Percentiles rank a stretch among this genome's conserved stretches.
Conservation (phyloP, 345 rosid genomes). For the Citrus australasica region DNA sequence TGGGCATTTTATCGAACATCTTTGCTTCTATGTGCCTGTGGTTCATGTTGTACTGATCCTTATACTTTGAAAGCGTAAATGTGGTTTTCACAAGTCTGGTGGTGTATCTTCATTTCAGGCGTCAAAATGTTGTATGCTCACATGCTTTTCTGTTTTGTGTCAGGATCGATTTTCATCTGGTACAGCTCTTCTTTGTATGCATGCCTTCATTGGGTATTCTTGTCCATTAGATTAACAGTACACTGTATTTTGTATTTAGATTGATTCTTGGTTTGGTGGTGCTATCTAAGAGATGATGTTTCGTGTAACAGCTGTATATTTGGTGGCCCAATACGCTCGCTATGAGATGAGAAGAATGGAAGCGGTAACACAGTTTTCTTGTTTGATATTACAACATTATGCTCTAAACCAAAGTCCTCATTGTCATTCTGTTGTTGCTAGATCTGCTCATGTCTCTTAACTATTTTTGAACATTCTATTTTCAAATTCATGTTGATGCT, state of each 20-base stretch:
- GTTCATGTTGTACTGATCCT: too few relatives aligned
- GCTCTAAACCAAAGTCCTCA: background rate
- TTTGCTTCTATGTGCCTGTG: background rate
- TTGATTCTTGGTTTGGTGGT: constrained; percentile 11
- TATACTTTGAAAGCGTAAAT: too few relatives aligned
- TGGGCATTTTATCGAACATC: constrained; percentile 31
- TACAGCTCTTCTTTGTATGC: constrained; percentile 89
- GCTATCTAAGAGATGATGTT: constrained; percentile 23
- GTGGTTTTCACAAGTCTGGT: background rate
- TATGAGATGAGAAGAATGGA: constrained; percentile 82
- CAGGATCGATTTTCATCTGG: constrained; percentile 94
- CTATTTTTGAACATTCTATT: background rate
- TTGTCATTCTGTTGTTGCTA: background rate
- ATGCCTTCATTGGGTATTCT: constrained; percentile 84
- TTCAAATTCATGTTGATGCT: background rate
- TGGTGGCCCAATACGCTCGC: constrained; percentile 89
- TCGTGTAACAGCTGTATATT: constrained; percentile 62
- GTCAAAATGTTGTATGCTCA: constrained; percentile 13
- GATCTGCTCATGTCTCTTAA: background rate
- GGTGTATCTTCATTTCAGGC: background rate
- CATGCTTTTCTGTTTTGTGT: constrained; percentile 23
- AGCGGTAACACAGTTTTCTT: constrained; percentile 40
- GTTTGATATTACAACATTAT: background rate
- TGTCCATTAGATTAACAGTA: constrained; percentile 12
- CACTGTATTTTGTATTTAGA: constrained; percentile 3